A percentile compares a stretch with the other conserved stretches of the same genome.
Conservation (phyloP, 306 rosid genomes). For the barrel medic (Medicago truncatula) region DNA sequence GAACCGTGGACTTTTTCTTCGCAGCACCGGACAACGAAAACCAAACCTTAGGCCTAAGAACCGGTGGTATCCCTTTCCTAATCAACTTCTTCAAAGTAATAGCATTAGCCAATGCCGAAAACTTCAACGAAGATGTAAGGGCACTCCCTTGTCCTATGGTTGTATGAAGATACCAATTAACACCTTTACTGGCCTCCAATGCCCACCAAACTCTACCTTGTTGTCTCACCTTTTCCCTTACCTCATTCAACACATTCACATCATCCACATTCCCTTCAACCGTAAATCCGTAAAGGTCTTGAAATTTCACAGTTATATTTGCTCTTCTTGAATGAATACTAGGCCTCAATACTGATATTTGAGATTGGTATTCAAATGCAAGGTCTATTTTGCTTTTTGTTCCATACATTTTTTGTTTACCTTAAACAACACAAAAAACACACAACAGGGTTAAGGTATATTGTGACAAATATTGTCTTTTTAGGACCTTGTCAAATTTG, state of each 20-base stretch:
- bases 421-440: constrained; percentile 33
- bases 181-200: constrained; percentile 94
- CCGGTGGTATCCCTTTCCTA: constrained; percentile 95
- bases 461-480: not conserved
- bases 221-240: constrained; percentile 93
- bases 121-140: constrained; percentile 81
- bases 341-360: constrained; percentile 81
- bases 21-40: constrained; percentile 94
- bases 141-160: constrained; percentile 77
- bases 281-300: constrained; percentile 92
- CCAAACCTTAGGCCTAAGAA: constrained; percentile 96
- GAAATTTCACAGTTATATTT: constrained; percentile 90
- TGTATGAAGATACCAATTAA: constrained; percentile 87
- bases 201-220: constrained; percentile 99
- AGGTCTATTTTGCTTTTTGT: constrained; percentile 81
- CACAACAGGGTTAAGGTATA: constrained; percentile 2
- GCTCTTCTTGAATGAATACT: constrained; percentile 95
- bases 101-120: constrained; percentile 81
- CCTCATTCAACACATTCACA: constrained; percentile 96
- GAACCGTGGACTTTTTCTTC: constrained; percentile 96
- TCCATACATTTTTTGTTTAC: constrained; percentile 63
- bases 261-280: constrained; percentile 99
- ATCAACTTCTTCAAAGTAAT: constrained; percentile 88
- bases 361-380: constrained; percentile 85
- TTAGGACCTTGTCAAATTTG: constrained; percentile 48